These are phyloP conservation scores for Penicillium sp. DNA, from an alignment of 2,329 filamentous ascomycete species.

Conservation along the genomic window DNA sequence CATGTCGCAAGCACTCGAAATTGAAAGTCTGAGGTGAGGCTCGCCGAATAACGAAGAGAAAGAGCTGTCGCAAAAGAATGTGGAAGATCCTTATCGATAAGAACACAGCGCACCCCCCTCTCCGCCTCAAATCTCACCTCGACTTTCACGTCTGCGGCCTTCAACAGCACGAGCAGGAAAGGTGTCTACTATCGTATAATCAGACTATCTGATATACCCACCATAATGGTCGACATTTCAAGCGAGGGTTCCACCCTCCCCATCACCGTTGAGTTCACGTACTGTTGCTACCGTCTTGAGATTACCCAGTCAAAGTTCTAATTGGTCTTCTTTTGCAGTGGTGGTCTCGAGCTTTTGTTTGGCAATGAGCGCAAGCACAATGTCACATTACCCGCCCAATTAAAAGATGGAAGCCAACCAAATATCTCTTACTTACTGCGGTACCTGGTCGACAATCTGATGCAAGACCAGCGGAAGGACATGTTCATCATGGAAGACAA, in stretches of 20 bases:
- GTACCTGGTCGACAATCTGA: conserved; percentile 74
- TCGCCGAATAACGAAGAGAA: conserved; percentile 11
- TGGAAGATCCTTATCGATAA: conserved; percentile 41
- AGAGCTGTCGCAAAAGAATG: conserved; percentile 24
- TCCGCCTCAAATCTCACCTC: conserved; percentile 8
- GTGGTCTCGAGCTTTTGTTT: conserved; percentile 93
- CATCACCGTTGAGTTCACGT: conserved; percentile 75
- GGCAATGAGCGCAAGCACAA: conserved; percentile 72
- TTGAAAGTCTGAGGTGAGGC: not conserved
- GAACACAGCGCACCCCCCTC: conserved; percentile 23
- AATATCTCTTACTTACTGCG: conserved; percentile 75
- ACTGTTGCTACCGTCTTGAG: conserved; percentile 26
- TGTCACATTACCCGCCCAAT: conserved; percentile 64
- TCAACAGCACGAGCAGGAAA: not conserved
- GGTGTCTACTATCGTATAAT: no score
- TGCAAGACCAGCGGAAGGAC: conserved; percentile 82
- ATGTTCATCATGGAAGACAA: conserved; percentile 84
- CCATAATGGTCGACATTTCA: conserved; percentile 7
- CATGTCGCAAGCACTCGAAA: conserved; percentile 27
- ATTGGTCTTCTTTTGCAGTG: conserved; percentile 51
- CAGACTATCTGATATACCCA: not conserved
- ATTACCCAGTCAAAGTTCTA: not conserved
- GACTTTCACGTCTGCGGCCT: not conserved
- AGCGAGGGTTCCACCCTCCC: conserved; percentile 41
- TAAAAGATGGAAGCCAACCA: conserved; percentile 58